Percentiles rank a stretch among this genome's conserved stretches.
Evolutionary conservation across 2,329 filamentous ascomycete species (phyloP).

Genomic region (Plenodomus tracheiphilus): DNA sequence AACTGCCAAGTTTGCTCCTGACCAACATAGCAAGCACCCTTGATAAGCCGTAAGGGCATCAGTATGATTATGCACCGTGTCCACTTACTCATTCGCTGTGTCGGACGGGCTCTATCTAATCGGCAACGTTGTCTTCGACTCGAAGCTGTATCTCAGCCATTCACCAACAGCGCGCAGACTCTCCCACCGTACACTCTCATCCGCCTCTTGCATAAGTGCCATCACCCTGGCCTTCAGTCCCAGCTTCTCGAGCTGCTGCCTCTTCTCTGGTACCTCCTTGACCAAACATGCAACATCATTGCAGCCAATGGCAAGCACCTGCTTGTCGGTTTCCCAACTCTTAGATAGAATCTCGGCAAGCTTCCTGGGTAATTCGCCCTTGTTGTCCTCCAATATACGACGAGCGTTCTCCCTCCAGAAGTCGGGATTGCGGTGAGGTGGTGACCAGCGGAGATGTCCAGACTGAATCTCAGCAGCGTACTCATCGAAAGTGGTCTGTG

Average conservation of each 20-base stretch:
- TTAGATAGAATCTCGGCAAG: constrained; percentile 83
- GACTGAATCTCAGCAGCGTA: constrained; percentile 81
- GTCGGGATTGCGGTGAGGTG: constrained; percentile 79
- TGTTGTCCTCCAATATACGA: constrained; percentile 81
- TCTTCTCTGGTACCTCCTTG: constrained; percentile 84
- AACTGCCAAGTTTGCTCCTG: neutral
- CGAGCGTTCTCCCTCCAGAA: constrained; percentile 94
- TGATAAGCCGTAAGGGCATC: neutral
- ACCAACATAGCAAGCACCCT: neutral
- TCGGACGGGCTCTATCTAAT: constrained; percentile 21
- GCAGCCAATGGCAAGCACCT: constrained; percentile 87
- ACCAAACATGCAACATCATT: constrained; percentile 90
- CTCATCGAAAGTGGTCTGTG: constrained; percentile 68
- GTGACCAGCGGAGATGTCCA: constrained; percentile 89
- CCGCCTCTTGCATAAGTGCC: constrained; percentile 88
- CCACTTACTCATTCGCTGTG: neutral
- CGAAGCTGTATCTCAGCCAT: constrained; percentile 69
- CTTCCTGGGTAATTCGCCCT: constrained; percentile 76
- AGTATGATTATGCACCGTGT: neutral
- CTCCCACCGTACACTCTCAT: constrained; percentile 91
- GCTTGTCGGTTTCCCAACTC: constrained; percentile 81
- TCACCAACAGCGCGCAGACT: constrained; percentile 82
- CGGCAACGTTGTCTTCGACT: constrained; percentile 40
- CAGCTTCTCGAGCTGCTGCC: constrained; percentile 76
- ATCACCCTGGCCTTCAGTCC: constrained; percentile 86